Conservation (phyloP, 208 protist genomes). For the Strigomonas galati region DNA sequence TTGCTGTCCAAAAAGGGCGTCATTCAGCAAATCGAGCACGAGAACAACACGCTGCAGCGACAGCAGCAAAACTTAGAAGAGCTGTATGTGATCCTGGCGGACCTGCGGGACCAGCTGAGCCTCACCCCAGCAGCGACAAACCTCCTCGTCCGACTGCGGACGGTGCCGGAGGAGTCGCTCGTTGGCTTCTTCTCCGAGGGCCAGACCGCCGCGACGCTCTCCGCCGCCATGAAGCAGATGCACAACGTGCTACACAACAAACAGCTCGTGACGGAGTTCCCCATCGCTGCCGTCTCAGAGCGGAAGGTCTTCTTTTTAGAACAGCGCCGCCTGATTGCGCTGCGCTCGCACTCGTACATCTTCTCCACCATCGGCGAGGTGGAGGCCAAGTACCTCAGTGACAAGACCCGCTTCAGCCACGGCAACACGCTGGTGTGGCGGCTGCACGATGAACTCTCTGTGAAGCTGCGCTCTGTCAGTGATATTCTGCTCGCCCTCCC, state of each 20-base stretch:
- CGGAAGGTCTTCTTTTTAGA: constrained; percentile 70
- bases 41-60: constrained; percentile 78
- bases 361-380: constrained; percentile 46
- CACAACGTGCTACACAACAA: constrained; percentile 62
- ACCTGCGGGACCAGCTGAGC: constrained; percentile 62
- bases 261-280: constrained; percentile 64
- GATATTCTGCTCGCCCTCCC: constrained; percentile 66
- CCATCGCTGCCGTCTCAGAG: constrained; percentile 77
- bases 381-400: constrained; percentile 55
- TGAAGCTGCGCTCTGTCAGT: constrained; percentile 46
- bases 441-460: constrained; percentile 59
- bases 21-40: constrained; percentile 81
- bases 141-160: constrained; percentile 46
- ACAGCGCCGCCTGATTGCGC: constrained; percentile 72
- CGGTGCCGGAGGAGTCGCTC: constrained; percentile 33
- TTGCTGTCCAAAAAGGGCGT: constrained; percentile 74
- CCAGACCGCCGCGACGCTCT: constrained; percentile 57
- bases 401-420: constrained; percentile 52
- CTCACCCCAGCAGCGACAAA: constrained; percentile 39
- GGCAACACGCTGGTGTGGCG: constrained; percentile 63
- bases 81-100: constrained; percentile 60
- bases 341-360: constrained; percentile 59
- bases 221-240: constrained; percentile 70
- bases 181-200: constrained; percentile 64
- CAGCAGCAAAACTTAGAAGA: constrained; percentile 72